Evolutionary conservation across 768 basidiomycete species (phyloP), one percentile per base, ranked within the genome.

Genomic region (Serendipita sp.): DNA sequence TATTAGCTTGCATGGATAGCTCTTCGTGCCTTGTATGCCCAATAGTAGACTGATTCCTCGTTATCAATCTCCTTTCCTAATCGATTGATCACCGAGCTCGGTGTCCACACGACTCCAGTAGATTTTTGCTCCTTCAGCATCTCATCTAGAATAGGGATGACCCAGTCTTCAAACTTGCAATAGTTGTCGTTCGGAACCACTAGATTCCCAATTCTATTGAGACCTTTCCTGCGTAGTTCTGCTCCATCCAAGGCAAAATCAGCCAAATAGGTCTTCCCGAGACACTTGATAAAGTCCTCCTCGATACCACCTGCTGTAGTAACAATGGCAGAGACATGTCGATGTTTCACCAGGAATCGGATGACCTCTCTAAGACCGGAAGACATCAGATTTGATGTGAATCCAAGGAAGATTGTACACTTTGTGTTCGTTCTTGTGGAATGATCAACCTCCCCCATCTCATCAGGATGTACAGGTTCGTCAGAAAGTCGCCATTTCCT

Each of bases 101-200:
- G 96, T 1, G 88, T 84, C 96, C 96, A 98, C 64, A 86, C 80
- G 66, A 74, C 72, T 34, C 85, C 84, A 47, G 75, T 79, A 65
- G 78, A 75, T 68, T 84, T 82, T 75, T 99, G 96, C 72, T 99
- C 96, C 10, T 77, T 81, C 35, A 97, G 81, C 91, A 99, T 91
- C 35, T 77, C 71, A 71, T 98, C 88, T 46, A 99, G 81, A 65
- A 97, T 89, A 1, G 96, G 96, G 18, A 84, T 85, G n/a, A 98
- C 82, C 96, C 96, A 99, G 73, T 98, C 95, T 75, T 99, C 96
- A 69, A 98, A 99, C 71, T 89, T 88, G 84, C 96, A 98, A 75
- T 99, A 99, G 72, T 98, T 98, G 70, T 96, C 91, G 72, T 99
- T 99, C 2, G 96, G 96, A 1, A 99, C 84, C 65, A 99, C 77